Evolutionary conservation across 2,329 filamentous ascomycete genomes (phyloP), one percentile per base, ranked within the genome.

Genomic region (Penicillium sp.): DNA sequence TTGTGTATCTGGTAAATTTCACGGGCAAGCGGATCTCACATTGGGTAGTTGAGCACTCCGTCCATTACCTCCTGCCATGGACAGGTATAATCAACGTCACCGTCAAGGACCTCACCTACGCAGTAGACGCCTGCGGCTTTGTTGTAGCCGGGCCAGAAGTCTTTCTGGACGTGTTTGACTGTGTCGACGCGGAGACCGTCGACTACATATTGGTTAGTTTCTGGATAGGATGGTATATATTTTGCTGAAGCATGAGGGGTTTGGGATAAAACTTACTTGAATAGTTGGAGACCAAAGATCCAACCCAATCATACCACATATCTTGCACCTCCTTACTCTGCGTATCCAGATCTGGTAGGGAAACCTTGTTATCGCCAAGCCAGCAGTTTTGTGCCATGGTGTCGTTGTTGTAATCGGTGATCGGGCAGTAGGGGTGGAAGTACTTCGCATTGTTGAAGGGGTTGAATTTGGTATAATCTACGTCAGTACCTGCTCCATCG

Each of bases 261-360:
- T 31, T 11, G 10, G 10, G 29, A 31, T 11, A 31, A 31, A 5
- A 47, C 66, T 85, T 84, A 75, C 88, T 85, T 19, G 76, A 77
- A 66, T 87, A 43, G 15, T 27, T 43, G 8, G 40, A 43, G 15
- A 43, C 40, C 40, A 43, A 43, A 43, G 40, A 43, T 27, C 68
- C 70, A 63, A 89, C 77, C 87, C 87, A 90, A n/a, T 75, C 70
- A 53, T 83, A 75, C 68, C 82, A 84, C 3, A 82, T 73, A 16
- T 69, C 68, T 27, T 79, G 76, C 10, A 89, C 81, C 1, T 71
- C 69, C 0, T 72, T 52, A 31, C 77, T 75, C 41, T 82, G 78
- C 0, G 87, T 89, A 55, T 83, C 75, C 13, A 89, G 70, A 61
- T 90, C 87, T 0, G 86, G 84, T 0, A 90, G 80, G 0, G 79